These are phyloP conservation scores for Cucurbitaria berberidis DNA, from an alignment of 2,329 filamentous ascomycete species.

Conservation along the genomic window DNA sequence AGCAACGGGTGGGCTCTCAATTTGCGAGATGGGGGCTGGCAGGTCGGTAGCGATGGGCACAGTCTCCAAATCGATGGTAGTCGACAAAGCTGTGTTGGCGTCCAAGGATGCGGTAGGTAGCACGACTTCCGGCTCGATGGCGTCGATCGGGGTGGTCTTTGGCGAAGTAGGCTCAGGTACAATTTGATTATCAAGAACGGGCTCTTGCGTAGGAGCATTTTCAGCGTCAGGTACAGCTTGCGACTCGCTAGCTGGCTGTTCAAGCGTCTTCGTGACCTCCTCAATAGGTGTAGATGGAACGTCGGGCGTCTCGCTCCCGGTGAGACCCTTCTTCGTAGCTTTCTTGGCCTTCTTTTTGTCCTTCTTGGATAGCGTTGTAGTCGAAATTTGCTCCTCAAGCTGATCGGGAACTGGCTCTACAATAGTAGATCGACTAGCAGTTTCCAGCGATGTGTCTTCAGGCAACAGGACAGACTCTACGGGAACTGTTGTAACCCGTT, in stretches of 20 bases:
- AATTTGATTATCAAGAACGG: not conserved
- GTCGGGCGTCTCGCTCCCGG: conserved; percentile 9
- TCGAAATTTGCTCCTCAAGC: not conserved
- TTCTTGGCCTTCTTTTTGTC: conserved; percentile 36
- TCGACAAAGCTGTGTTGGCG: not conserved
- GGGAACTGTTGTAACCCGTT: not conserved
- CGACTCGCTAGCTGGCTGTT: not conserved
- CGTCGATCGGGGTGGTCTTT: conserved; percentile 4
- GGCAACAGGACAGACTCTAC: not conserved
- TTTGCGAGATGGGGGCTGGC: not conserved
- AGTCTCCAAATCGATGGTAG: not conserved
- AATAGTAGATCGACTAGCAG: not conserved
- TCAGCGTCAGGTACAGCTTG: not conserved
- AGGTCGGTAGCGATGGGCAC: not conserved
- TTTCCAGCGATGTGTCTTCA: not conserved
- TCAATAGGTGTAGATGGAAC: conserved; percentile 6
- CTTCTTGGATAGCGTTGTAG: conserved; percentile 25
- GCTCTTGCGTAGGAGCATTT: conserved; percentile 1
- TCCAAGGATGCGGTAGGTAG: not conserved
- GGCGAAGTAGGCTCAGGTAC: conserved; percentile 1
- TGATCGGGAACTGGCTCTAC: not conserved
- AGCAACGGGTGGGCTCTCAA: not conserved
- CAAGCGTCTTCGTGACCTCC: conserved; percentile 1
- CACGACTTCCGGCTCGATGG: not conserved
- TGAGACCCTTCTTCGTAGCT: conserved; percentile 17